phyloP scores from a whole-genome alignment of 768 basidiomycete genomes.

The Mycena olivaceomarginata region DNA sequence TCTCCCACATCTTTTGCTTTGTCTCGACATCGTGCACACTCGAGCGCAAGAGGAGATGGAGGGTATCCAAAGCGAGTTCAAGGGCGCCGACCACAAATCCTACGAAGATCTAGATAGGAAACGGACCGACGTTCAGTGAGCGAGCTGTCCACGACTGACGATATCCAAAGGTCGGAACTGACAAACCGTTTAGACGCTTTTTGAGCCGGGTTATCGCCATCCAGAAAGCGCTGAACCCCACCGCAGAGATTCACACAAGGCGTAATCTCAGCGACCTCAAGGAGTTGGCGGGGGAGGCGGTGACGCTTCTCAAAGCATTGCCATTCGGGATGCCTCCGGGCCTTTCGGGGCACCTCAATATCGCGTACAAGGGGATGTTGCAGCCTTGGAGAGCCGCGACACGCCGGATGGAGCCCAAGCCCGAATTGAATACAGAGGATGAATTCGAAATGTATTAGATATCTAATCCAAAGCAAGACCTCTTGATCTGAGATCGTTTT shows the following conservation, averaged over 20 bases:
- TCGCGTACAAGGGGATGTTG: constrained; percentile 32
- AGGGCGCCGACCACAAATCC: constrained; percentile 52
- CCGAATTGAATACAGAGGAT: constrained; percentile 35
- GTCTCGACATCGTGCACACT: constrained; percentile 57
- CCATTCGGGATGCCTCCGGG: constrained; percentile 38
- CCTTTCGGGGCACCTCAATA: constrained; percentile 10
- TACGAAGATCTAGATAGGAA: constrained; percentile 56
- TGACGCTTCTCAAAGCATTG: constrained; percentile 46
- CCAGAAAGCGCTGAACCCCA: constrained; percentile 52
- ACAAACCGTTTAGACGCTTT: constrained; percentile 44
- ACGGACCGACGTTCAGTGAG: constrained; percentile 49
- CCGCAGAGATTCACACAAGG: constrained; percentile 47
- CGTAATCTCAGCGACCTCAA: constrained; percentile 49
- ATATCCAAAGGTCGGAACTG: not conserved
- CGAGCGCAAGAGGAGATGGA: constrained; percentile 52
- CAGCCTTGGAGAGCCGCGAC: constrained; percentile 16
- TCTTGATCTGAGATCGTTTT: constrained; percentile 66
- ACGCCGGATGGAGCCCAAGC: constrained; percentile 10
- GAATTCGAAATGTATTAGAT: constrained; percentile 32
- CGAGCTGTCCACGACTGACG: constrained; percentile 48
- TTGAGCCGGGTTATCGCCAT: constrained; percentile 48
- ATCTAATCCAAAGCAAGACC: constrained; percentile 69
- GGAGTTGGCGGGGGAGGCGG: constrained; percentile 42
- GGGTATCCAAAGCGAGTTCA: constrained; percentile 47
- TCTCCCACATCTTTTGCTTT: constrained; percentile 64